Base-by-base conservation (phyloP, 345 rosid genomes). In the Gossypium stocksii region DNA sequence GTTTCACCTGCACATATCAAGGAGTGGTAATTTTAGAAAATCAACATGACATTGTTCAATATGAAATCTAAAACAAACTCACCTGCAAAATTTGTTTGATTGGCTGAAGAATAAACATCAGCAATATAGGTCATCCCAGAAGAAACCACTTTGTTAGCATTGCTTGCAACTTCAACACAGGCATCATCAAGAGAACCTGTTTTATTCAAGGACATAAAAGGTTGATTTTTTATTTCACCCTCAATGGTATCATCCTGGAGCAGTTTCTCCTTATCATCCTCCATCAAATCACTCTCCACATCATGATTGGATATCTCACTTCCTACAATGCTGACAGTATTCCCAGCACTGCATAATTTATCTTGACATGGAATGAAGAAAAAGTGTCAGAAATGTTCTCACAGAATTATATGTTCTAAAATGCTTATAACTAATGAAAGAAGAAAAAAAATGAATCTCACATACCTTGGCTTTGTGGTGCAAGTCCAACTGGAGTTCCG, bases 121-220 rank as follows among this genome's bases (percentile, higher is more conserved):
- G 68, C 76, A 13, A 27, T 68, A 46, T 7, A 23, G 23, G 76
- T 51, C 17, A 17, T 59, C 38, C 12, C 59, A 27, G 10, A 73
- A 46, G 7, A 73, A 61, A 6, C 17, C 12, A 25, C 15, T 49
- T 60, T 48, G 22, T 73, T 23, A 60, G 22, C 10, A 45, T 60
- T 73, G 27, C 48, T 73, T 73, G 25, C 45, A 60, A 60, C 9
- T 61, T 73, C 76, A 70, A 53, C 62, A 48, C 19, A 70, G 29
- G 16, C 61, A 17, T 53, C 49, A 38, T 53, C 62, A 34, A 27
- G 44, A 68, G 58, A 19, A 68, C 22, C 8, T 49, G 44, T 68
- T 49, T 68, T 49, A 68, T 68, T 70, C 15, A 69, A 27, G 27
- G 49, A n/a, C 7, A 11, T 27, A 53, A 45, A 34, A 38, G 12